Percentiles rank a stretch among this genome's conserved stretches.
Conservation (phyloP, 2,329 filamentous ascomycete species). For the Cordyceps militaris region DNA sequence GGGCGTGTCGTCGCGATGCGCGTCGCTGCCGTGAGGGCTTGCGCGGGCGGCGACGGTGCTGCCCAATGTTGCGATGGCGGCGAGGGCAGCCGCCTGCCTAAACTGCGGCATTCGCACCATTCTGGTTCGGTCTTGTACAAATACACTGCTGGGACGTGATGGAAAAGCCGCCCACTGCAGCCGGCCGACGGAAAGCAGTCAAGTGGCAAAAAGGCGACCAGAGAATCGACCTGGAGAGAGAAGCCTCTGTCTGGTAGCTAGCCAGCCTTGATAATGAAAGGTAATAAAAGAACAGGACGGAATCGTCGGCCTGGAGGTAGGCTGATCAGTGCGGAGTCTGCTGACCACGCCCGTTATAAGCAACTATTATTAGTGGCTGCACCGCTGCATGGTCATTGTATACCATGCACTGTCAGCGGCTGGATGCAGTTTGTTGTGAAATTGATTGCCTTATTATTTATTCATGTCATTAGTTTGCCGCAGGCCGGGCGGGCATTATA, state of each 20-base stretch:
- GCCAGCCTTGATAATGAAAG: too few relatives aligned
- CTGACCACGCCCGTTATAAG: neutral
- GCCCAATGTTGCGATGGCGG: neutral
- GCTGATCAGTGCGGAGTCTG: neutral
- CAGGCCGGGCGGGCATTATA: neutral
- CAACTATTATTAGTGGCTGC: neutral
- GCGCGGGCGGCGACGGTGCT: neutral
- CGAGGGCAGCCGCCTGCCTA: neutral
- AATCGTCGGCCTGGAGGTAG: too few relatives aligned
- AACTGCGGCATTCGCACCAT: conserved; percentile 1
- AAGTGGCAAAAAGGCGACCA: neutral
- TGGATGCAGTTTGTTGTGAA: neutral
- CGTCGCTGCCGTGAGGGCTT: neutral
- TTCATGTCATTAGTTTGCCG: neutral
- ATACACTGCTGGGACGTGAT: neutral
- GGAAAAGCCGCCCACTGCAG: neutral
- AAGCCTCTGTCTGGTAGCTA: too few relatives aligned
- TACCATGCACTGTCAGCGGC: conserved; percentile 1
- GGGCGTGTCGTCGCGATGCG: neutral
- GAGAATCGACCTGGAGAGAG: too few relatives aligned
- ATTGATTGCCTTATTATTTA: neutral
- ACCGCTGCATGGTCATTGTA: neutral
- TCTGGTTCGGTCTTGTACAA: neutral
- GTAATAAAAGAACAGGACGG: too few relatives aligned
- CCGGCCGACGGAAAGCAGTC: neutral